Conservation (phyloP, 2,329 filamentous ascomycete genomes). For the Neurospora crassa region DNA sequence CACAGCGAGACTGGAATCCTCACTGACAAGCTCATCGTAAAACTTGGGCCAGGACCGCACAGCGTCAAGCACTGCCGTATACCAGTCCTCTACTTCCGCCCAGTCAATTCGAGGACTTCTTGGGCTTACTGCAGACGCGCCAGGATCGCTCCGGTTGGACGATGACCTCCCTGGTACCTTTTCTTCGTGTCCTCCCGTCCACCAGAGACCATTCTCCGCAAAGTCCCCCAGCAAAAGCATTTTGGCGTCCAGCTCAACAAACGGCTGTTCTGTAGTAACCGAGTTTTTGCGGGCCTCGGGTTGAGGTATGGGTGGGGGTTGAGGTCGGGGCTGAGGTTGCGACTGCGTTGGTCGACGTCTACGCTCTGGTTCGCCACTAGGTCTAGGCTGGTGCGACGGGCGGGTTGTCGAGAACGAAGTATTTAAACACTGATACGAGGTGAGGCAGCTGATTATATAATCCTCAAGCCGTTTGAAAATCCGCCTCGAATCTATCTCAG, state of each 20-base stretch:
- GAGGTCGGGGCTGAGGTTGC: background rate
- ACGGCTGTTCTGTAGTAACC: conserved; percentile 28
- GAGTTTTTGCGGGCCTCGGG: conserved; percentile 25
- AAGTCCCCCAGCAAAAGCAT: conserved; percentile 64
- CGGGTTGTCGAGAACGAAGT: conserved; percentile 57
- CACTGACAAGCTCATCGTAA: conserved; percentile 42
- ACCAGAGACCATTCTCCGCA: conserved; percentile 76
- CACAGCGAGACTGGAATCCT: conserved; percentile 22
- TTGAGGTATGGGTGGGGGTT: conserved; percentile 4
- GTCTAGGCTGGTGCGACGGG: conserved; percentile 18
- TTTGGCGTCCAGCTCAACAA: conserved; percentile 64
- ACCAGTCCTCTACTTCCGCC: conserved; percentile 64
- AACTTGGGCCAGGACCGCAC: conserved; percentile 56
- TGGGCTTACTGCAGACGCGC: conserved; percentile 37
- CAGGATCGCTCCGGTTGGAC: conserved; percentile 25
- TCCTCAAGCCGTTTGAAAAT: conserved; percentile 73
- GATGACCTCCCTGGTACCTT: conserved; percentile 23
- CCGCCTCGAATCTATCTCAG: conserved; percentile 34
- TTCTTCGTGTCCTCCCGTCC: conserved; percentile 53
- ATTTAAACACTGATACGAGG: conserved; percentile 64
- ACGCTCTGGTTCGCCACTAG: conserved; percentile 8
- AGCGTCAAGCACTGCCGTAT: conserved; percentile 57
- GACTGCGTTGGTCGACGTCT: conserved; percentile 6
- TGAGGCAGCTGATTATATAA: conserved; percentile 61
- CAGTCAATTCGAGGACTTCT: conserved; percentile 67